Evolutionary conservation across 345 rosid genomes (phyloP), one percentile per base, ranked within the genome.

Genomic region (Melaleuca alternifolia): DNA sequence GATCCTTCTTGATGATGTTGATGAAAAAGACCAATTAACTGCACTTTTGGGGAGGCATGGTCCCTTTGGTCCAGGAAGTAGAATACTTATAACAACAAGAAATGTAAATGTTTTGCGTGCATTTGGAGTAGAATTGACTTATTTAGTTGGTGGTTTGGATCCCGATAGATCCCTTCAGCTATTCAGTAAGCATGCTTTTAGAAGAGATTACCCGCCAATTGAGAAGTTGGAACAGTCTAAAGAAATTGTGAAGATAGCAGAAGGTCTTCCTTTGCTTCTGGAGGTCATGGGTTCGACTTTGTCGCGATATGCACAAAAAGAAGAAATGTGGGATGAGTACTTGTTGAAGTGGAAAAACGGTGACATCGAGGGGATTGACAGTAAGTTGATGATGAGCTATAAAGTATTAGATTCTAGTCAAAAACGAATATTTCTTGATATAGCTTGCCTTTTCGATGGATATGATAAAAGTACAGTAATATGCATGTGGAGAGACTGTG

Each of bases 1-100:
- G 10, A 50, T 85, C 71, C 87, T 85, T n/a, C 54, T 85, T 1
- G 83, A 85, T 85, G 87, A 71, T 51, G 87, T 85, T 26, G 83
- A 51, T 85, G 52, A 65, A 3, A 12, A 6, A 3, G 0, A 4
- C 21, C 61, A 85, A 11, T 21, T 85, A 4, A 65, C 51, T 56
- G 50, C 57, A 71, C 41, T 85, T 51, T 81, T 59, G 5, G 82
- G 87, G 71, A 44, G 41, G 6, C 56, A 13, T 5, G 7, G 44
- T 5, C 71, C 51, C 83, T 85, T 85, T 44, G 59, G 50, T 21
- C 51, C 6, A 7, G 83, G 83, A 85, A 85, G 87, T 54, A 9
- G 18, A 7, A 57, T 85, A 20, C 75, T 71, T 30, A 15, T 71
- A 37, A 85, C 87, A 11, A 50, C 87, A 0, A 65, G 75, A 46